Evolutionary conservation across 192 early-diverging fungal species (phyloP).

Genomic region (Backusella circina): DNA sequence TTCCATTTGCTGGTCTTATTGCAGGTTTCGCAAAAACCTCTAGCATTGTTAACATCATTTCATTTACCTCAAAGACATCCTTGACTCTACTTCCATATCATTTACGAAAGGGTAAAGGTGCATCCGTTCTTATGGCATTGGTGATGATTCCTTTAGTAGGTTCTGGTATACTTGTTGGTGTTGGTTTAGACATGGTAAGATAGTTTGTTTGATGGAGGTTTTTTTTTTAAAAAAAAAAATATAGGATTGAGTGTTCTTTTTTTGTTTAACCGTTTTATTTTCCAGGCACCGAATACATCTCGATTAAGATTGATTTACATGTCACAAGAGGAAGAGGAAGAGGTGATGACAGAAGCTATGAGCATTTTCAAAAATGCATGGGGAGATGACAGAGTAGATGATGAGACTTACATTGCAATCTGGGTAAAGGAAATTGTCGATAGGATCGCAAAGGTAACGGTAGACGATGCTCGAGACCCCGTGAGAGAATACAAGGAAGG

Average conservation of each 20-base stretch:
- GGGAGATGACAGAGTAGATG: neutral
- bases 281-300: constrained; percentile 49
- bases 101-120: constrained; percentile 11
- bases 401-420: constrained; percentile 7
- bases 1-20: constrained; percentile 30
- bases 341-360: constrained; percentile 28
- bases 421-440: constrained; percentile 33
- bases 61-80: constrained; percentile 31
- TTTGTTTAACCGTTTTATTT: neutral
- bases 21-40: constrained; percentile 23
- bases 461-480: constrained; percentile 30
- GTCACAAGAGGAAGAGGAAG: constrained; percentile 45
- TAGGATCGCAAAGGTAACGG: constrained; percentile 21
- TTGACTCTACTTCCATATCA: constrained; percentile 32
- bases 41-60: constrained; percentile 28
- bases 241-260: no score
- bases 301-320: constrained; percentile 46
- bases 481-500: constrained; percentile 19
- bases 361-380: constrained; percentile 4
- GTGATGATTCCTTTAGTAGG: constrained; percentile 28
- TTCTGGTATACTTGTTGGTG: constrained; percentile 15
- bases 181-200: constrained; percentile 32
- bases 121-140: constrained; percentile 9
- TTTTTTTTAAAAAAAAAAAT: neutral
- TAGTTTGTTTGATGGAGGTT: neutral